A percentile compares a stretch with the other conserved stretches of the same genome.
These are phyloP conservation scores for Nannochloropsis gaditana DNA, from an alignment of 108 stramenopile genomes.

Conservation along the genomic window DNA sequence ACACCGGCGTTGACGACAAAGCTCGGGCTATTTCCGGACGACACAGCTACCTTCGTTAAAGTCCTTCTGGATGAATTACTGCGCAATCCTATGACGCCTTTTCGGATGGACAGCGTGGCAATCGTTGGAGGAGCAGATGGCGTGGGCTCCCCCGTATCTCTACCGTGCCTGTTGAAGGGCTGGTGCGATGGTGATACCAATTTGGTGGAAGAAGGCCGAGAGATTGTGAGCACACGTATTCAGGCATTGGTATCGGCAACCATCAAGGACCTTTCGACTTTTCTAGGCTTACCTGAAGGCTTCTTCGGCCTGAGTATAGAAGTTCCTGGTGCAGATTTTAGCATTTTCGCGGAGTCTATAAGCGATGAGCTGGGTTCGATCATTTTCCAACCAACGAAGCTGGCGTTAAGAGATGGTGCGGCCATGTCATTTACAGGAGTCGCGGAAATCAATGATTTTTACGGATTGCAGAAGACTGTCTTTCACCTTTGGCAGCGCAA, in stretches of 20 bases:
- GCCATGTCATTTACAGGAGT: neutral
- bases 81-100: neutral
- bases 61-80: neutral
- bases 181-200: constrained; percentile 2
- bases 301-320: neutral
- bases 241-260: constrained; percentile 7
- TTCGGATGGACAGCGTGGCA: neutral
- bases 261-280: neutral
- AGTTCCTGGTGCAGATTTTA: neutral
- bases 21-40: neutral
- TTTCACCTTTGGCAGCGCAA: neutral
- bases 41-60: neutral
- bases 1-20: neutral
- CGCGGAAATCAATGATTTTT: neutral
- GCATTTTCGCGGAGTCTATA: neutral
- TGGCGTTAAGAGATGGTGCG: neutral
- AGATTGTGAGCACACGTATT: too few species aligned
- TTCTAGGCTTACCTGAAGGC: neutral
- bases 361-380: neutral
- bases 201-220: neutral
- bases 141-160: constrained; percentile 14
- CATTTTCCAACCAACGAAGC: neutral
- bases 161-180: neutral
- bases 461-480: neutral
- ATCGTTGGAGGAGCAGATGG: neutral